Percentiles rank a stretch among this genome's conserved stretches.
phyloP scores from a whole-genome alignment of 192 early-diverging fungal species.

The Spizellomyces sp. region DNA sequence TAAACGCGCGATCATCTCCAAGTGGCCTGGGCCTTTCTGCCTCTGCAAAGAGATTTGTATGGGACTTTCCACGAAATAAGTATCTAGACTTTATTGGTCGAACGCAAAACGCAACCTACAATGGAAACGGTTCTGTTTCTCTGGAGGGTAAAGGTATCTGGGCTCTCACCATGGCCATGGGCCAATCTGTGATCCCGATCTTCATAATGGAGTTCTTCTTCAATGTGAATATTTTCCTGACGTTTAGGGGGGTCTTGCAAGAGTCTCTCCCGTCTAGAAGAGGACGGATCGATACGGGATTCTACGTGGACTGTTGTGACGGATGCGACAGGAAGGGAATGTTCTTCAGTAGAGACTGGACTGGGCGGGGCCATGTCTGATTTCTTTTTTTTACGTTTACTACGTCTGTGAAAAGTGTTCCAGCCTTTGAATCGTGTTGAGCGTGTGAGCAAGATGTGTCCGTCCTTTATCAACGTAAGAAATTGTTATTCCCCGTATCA shows the following conservation, averaged over 20 bases:
- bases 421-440: too few species aligned
- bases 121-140: conserved; percentile 28
- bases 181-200: conserved; percentile 40
- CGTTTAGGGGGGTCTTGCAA: neutral
- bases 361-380: too few species aligned
- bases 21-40: neutral
- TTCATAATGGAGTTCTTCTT: conserved; percentile 43
- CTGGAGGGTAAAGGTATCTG: conserved; percentile 11
- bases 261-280: neutral
- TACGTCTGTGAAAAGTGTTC: too few species aligned
- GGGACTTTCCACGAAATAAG: neutral
- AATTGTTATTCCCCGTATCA: too few species aligned
- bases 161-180: conserved; percentile 27
- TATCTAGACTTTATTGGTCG: neutral
- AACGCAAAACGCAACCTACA: conserved; percentile 1
- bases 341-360: too few species aligned
- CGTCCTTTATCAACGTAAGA: too few species aligned
- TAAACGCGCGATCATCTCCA: neutral
- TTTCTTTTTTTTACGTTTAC: too few species aligned
- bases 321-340: conserved; percentile 11
- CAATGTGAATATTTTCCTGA: conserved; percentile 35
- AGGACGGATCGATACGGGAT: neutral
- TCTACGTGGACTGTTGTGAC: conserved; percentile 26
- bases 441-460: too few species aligned
- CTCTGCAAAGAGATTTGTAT: conserved; percentile 12